Evolutionary conservation across 768 basidiomycete genomes (phyloP), one percentile per base, ranked within the genome.

Genomic region (Cystofilobasidium macerans): DNA sequence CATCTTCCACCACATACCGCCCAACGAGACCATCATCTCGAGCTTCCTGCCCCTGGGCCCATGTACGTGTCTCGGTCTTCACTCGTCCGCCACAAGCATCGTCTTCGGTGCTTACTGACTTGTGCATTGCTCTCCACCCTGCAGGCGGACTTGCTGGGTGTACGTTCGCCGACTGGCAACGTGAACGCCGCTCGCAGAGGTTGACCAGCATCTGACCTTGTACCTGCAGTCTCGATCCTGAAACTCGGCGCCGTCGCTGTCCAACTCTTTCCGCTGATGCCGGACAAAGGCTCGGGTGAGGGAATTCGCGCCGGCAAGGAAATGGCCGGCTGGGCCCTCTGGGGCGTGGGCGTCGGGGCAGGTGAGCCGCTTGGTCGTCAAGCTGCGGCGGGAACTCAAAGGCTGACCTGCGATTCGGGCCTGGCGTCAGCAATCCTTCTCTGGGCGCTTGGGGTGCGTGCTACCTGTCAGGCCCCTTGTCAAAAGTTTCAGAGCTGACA

Each of bases 21-120:
- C 65, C 3, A 54, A 69, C 45, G 69, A 70, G 45, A 63, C 60
- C 20, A 69, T 70, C 47, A 63, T 70, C 51, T 70, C 69, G 8
- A 65, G 63, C 16, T 70, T 70, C 63, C 64, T 70, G 20, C 69
- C 69, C 26, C 69, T 70, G 22, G 69, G 69, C 14, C 69, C 69
- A 12, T 54, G 51, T 54, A 20, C 6, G 51, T 54, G 13, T 45
- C 43, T 45, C 43, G 8, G 22, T 13, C 5, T 6, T 12, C 3
- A n/a, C 22, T 7, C 22, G 22, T 7, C n/a, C 24, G 45, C 42
- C 42, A 4, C 42, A n/a, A n/a, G n/a, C 9, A 5, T 42, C 3
- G 16, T 14, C 7, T 16, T 8, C 13, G 16, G 16, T 3, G 13
- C 42, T 42, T 13, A 42, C 42, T 7, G 14, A 14, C 42, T 4